These are phyloP conservation scores for Pochonia chlamydosporia DNA, from an alignment of 2,329 filamentous ascomycete species.

Conservation along the genomic window DNA sequence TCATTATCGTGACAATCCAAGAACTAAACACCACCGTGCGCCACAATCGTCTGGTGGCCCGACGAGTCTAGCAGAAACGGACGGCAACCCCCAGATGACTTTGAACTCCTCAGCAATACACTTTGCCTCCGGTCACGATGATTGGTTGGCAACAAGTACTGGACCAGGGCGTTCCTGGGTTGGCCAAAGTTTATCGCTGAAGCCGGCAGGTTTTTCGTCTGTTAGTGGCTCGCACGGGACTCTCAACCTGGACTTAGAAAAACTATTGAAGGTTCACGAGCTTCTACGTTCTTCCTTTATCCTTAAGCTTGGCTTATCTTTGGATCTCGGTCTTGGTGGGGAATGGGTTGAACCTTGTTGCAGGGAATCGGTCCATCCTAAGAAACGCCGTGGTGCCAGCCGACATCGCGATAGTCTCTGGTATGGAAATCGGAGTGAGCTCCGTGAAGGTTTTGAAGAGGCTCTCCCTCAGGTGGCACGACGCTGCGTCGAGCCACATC, in stretches of 20 bases:
- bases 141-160: background rate
- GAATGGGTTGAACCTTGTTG: background rate
- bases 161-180: background rate
- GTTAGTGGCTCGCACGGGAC: background rate
- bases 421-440: too few species aligned
- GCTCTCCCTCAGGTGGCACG: too few species aligned
- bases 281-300: background rate
- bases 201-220: background rate
- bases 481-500: too few species aligned
- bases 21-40: too few species aligned
- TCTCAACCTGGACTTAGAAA: too few species aligned
- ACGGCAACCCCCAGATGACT: background rate
- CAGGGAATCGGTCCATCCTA: background rate
- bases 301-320: background rate
- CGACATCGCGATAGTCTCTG: too few species aligned
- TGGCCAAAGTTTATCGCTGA: conserved; percentile 2
- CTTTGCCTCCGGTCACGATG: background rate
- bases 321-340: background rate
- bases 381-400: too few species aligned
- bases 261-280: background rate
- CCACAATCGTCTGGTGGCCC: background rate
- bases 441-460: too few species aligned
- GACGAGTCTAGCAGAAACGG: background rate
- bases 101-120: background rate
- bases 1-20: too few species aligned